phyloP scores from a whole-genome alignment of 2,329 filamentous ascomycete species.

The Penicillium fuscoglaucum region DNA sequence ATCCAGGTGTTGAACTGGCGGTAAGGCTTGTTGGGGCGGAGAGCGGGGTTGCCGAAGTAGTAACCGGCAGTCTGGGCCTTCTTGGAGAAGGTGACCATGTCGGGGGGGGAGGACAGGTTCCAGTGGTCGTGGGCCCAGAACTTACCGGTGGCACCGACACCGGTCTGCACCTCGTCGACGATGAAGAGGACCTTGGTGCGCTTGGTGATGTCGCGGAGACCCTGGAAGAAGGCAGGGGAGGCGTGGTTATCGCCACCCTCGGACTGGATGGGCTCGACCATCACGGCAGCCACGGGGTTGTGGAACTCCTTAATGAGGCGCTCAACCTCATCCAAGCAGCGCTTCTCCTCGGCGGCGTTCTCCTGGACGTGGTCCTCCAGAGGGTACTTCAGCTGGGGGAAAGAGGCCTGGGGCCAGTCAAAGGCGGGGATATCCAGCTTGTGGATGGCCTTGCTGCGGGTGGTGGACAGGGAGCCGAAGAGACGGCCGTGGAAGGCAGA shows the following conservation, averaged over 20 bases:
- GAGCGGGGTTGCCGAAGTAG: conserved; percentile 78
- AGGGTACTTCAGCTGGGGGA: conserved; percentile 83
- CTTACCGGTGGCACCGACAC: conserved; percentile 86
- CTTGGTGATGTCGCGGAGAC: conserved; percentile 74
- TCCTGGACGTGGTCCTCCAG: conserved; percentile 76
- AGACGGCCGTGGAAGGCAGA: conserved; percentile 87
- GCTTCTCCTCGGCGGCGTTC: conserved; percentile 78
- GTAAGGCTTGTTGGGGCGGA: conserved; percentile 89
- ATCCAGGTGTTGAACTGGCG: conserved; percentile 98
- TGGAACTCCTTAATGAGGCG: conserved; percentile 76
- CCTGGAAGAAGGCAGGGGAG: conserved; percentile 80
- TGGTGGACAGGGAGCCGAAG: conserved; percentile 84
- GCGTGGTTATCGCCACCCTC: conserved; percentile 96
- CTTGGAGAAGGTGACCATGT: conserved; percentile 95
- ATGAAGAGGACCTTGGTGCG: conserved; percentile 71
- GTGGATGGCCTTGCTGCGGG: conserved; percentile 89
- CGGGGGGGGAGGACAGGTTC: conserved; percentile 74
- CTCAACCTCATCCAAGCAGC: conserved; percentile 80
- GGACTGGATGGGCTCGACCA: conserved; percentile 89
- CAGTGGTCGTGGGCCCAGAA: conserved; percentile 99
- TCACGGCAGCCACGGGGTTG: conserved; percentile 74
- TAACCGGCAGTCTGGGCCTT: conserved; percentile 93
- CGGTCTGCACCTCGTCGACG: conserved; percentile 92
- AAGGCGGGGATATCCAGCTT: conserved; percentile 94
- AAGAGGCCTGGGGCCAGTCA: conserved; percentile 89